Evolutionary conservation across 2,329 filamentous ascomycete species (phyloP), one percentile per base, ranked within the genome.

Genomic region (Diaporthe eres): DNA sequence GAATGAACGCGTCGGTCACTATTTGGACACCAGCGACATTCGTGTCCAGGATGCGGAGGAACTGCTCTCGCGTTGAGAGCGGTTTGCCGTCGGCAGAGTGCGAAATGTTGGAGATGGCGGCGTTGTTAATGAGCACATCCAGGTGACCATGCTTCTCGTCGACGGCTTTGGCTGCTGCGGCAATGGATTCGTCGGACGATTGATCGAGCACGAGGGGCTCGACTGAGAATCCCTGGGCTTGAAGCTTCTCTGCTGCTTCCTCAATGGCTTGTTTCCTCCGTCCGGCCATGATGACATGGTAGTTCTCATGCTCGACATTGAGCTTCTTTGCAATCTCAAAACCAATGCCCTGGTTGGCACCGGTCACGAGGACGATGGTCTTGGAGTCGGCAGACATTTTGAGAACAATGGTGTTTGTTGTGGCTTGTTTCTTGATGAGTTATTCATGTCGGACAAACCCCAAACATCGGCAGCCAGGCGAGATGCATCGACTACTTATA

Each of bases 271-370:
- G 75, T 47, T 84, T 74, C 63, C 82, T 81, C 42, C 87, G 83
- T 72, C 82, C 83, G 13, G 82, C 81, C 53, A 87, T 76, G 51
- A 88, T 80, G 72, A 87, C 79, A 75, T 85, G 82, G 78, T 86
- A 86, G 72, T 82, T 80, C 19, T 79, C 77, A 61, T 82, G 79
- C 19, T 84, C 83, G 28, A 81, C 79, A 12, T 82, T 80, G 28
- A 88, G 80, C 49, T 85, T 83, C 74, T 85, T 84, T 28, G 83
- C 82, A 9, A 82, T 83, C 73, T 85, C 85, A 76, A 84, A 85
- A 67, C 86, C 86, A 28, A 87, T 83, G 61, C 86, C 86, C 77
- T 84, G 82, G 78, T 86, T 88, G 49, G 82, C 85, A 9, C 85
- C 85, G 8, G 84, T 85, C 60, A 87, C 79, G 60, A 86, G 82